Conservation (phyloP, 148 eudicot genomes). For the Agrostemma githago region DNA sequence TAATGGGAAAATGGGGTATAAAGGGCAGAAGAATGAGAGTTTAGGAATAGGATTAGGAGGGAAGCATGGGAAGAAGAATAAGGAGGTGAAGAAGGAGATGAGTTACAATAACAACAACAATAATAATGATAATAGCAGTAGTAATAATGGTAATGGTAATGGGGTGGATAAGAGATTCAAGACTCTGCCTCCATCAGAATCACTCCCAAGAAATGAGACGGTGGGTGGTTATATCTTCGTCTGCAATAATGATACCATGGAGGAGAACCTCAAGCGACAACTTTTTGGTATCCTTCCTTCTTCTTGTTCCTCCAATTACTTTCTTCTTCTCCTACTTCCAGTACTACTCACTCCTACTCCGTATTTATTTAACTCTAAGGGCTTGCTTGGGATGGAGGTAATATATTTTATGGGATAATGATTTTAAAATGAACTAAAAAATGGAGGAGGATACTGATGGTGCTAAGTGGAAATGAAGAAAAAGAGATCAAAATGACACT, state of each 20-base stretch:
- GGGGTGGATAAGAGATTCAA: conserved; percentile 89
- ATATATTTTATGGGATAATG: no score
- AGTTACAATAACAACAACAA: conserved; percentile 22
- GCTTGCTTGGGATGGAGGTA: no score
- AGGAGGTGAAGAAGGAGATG: conserved; percentile 34
- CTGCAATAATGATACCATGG: conserved; percentile 98
- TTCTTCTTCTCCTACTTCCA: no score
- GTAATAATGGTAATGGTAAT: conserved; percentile 31
- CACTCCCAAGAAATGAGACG: conserved; percentile 78
- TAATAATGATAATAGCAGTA: conserved; percentile 24
- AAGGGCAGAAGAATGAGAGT: conserved; percentile 28
- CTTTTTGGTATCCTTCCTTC: conserved; percentile 64
- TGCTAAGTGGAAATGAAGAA: no score
- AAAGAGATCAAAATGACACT: no score
- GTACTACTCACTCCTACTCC: no score
- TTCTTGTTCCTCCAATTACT: neutral
- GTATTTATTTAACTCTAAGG: no score
- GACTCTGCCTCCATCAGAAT: conserved; percentile 82
- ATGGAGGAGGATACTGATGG: no score
- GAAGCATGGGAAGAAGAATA: conserved; percentile 60
- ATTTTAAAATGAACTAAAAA: no score
- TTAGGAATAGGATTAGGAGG: conserved; percentile 25
- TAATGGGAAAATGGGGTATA: conserved; percentile 24
- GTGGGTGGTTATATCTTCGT: conserved; percentile 97
- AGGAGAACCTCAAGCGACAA: conserved; percentile 82